These are phyloP conservation scores for Suhomyces coccinellae DNA, from an alignment of 1,139 yeast species.

Conservation along the genomic window DNA sequence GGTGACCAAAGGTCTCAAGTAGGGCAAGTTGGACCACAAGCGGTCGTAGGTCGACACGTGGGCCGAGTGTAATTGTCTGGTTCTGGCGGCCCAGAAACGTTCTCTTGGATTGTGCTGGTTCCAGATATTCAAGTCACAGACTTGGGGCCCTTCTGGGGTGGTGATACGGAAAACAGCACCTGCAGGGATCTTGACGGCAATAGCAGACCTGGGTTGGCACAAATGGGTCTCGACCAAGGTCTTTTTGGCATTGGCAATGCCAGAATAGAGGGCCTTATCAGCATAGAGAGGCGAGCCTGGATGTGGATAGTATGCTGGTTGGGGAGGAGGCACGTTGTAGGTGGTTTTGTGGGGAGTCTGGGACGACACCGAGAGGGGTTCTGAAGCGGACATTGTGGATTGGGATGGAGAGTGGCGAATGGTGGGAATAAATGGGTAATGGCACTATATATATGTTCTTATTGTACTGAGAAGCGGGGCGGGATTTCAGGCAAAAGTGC, in stretches of 20 bases:
- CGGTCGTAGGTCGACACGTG: conserved; percentile 64
- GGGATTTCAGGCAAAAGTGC: background rate
- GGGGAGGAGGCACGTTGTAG: conserved; percentile 48
- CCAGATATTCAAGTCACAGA: conserved; percentile 69
- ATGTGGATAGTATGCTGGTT: conserved; percentile 59
- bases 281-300: conserved; percentile 55
- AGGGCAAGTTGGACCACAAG: conserved; percentile 65
- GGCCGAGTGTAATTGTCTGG: conserved; percentile 65
- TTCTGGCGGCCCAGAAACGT: conserved; percentile 68
- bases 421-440: background rate
- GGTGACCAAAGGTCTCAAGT: conserved; percentile 61
- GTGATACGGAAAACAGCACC: conserved; percentile 58
- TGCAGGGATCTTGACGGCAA: conserved; percentile 62
- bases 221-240: conserved; percentile 36
- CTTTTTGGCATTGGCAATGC: conserved; percentile 44
- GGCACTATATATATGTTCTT: background rate
- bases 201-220: conserved; percentile 57
- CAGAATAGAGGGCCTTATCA: conserved; percentile 45
- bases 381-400: background rate
- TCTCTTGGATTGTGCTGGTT: conserved; percentile 60
- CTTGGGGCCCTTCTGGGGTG: conserved; percentile 71
- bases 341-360: conserved; percentile 43
- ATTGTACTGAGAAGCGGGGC: background rate
- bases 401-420: background rate
- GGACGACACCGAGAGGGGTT: conserved; percentile 18